Conservation (phyloP, 2,329 filamentous ascomycete genomes). For the Samsoniella hepiali region DNA sequence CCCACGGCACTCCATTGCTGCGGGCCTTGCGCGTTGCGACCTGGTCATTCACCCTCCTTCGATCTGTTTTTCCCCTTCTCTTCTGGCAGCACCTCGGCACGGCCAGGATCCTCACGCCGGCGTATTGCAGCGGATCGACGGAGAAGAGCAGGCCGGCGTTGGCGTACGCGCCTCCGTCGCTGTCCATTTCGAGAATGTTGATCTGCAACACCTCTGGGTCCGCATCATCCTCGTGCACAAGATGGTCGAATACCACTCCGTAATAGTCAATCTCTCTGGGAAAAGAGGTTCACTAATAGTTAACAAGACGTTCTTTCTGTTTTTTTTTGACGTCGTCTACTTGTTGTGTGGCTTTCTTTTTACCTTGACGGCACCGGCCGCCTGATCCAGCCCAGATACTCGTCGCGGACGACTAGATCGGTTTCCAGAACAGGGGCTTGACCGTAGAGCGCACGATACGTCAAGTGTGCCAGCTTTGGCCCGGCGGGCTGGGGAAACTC, state of each 20-base stretch:
- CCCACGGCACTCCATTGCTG: no score
- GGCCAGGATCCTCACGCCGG: constrained; percentile 38
- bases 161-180: constrained; percentile 30
- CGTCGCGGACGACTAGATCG: constrained; percentile 23
- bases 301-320: neutral
- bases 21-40: no score
- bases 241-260: constrained; percentile 40
- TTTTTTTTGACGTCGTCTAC: neutral
- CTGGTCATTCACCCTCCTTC: no score
- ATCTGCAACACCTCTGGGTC: constrained; percentile 42
- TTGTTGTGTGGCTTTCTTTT: neutral
- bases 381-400: constrained; percentile 22
- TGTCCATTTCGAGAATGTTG: constrained; percentile 41
- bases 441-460: constrained; percentile 21
- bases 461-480: constrained; percentile 20
- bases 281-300: neutral
- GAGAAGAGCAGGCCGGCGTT: constrained; percentile 33
- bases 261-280: constrained; percentile 31
- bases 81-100: constrained; percentile 25
- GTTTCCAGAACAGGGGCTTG: neutral
- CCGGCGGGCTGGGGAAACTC: constrained; percentile 22
- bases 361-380: neutral
- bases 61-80: neutral
- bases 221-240: constrained; percentile 33
- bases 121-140: constrained; percentile 36